Evolutionary conservation across 225 moss, liverwort and hornwort species (phyloP).

Genomic region (Takakia lepidozioides): DNA sequence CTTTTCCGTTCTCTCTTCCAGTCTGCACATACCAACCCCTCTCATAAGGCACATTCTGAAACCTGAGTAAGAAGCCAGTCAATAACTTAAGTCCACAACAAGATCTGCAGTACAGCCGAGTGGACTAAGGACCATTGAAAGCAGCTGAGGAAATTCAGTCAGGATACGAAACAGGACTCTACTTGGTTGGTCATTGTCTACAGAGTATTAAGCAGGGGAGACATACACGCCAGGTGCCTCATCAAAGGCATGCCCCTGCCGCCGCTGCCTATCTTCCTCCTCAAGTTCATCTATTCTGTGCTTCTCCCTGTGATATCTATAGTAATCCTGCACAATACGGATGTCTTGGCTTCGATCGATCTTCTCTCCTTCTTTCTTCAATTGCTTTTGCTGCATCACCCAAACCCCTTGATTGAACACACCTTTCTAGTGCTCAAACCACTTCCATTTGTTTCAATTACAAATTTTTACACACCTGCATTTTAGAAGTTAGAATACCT

Average conservation of each 20-base stretch:
- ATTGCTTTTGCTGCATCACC: slow-evolving; percentile 42
- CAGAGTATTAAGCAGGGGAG: neutral
- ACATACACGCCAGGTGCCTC: slow-evolving; percentile 32
- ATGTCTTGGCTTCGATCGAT: slow-evolving; percentile 52
- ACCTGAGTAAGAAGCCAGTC: neutral
- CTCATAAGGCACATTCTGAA: neutral
- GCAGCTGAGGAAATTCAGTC: neutral
- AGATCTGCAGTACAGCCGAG: neutral
- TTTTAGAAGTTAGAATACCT: slow-evolving; percentile 20
- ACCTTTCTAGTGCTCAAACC: no score
- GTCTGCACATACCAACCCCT: slow-evolving; percentile 21
- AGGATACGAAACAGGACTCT: neutral
- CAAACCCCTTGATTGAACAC: no score
- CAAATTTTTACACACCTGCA: no score
- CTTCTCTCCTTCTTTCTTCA: slow-evolving; percentile 23
- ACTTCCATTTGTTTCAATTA: no score
- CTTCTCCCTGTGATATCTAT: slow-evolving; percentile 29
- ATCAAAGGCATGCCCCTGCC: slow-evolving; percentile 13
- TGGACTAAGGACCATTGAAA: neutral
- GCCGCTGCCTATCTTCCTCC: slow-evolving; percentile 26
- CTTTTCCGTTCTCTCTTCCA: slow-evolving; percentile 29
- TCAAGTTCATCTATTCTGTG: slow-evolving; percentile 41
- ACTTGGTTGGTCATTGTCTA: neutral
- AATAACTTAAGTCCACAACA: neutral
- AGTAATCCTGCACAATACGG: slow-evolving; percentile 41